Conservation (phyloP, 139 green algal genomes). For the Coccomyxa sp. region DNA sequence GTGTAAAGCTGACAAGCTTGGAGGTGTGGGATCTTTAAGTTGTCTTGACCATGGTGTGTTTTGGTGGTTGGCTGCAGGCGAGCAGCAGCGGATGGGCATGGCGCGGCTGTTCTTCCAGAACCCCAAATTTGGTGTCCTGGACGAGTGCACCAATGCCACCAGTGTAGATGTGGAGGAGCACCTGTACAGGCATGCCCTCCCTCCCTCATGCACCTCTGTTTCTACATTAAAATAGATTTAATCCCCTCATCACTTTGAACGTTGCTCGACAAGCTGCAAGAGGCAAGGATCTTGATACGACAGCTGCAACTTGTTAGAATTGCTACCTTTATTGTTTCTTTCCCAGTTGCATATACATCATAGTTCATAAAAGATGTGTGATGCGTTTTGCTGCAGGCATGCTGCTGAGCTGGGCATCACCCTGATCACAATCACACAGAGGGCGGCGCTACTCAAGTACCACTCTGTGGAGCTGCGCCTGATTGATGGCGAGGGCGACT, state of each 20-base stretch:
- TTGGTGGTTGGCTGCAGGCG: constrained; percentile 18
- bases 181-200: constrained; percentile 40
- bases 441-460: constrained; percentile 57
- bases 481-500: constrained; percentile 56
- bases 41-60: no score
- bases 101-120: constrained; percentile 71
- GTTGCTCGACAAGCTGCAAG: no score
- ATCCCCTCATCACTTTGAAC: no score
- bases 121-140: constrained; percentile 58
- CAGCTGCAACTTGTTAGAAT: no score
- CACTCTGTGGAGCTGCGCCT: constrained; percentile 65
- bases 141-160: constrained; percentile 78
- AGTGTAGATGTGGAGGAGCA: constrained; percentile 67
- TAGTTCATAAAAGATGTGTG: no score
- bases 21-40: no score
- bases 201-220: neutral
- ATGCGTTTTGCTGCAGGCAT: neutral
- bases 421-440: constrained; percentile 54
- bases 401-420: constrained; percentile 22
- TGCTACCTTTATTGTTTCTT: no score
- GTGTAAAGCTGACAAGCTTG: no score
- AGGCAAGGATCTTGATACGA: no score
- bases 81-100: constrained; percentile 80
- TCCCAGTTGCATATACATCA: no score
- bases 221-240: no score